phyloP scores from a whole-genome alignment of 495 filamentous ascomycete species.

The Aspergillus coremiiformis region DNA sequence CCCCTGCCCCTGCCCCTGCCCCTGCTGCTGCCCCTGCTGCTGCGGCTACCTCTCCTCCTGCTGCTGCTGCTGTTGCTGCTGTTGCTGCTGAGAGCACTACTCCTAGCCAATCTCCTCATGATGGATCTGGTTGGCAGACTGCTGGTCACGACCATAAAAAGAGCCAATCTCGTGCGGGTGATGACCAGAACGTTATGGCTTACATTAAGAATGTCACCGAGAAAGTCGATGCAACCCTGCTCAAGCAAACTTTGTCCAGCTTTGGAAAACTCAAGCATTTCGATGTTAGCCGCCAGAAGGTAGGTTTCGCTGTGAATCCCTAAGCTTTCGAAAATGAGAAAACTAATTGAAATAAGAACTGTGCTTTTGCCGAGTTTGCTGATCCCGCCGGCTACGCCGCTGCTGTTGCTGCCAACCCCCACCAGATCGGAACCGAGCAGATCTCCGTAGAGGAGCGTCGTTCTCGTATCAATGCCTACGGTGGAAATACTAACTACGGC shows the following conservation, averaged over 20 bases:
- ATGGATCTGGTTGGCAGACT: conserved; percentile 66
- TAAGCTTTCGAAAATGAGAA: neutral
- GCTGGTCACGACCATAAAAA: conserved; percentile 71
- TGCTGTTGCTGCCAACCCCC: conserved; percentile 78
- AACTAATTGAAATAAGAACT: conserved; percentile 56
- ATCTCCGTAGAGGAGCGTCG: conserved; percentile 86
- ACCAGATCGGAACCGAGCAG: conserved; percentile 70
- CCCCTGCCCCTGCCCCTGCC: conserved; percentile 30
- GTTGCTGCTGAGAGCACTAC: conserved; percentile 37
- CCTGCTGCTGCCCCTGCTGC: conserved; percentile 37
- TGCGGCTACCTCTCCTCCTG: conserved; percentile 26
- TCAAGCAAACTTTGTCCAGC: conserved; percentile 56
- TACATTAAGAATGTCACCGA: conserved; percentile 94
- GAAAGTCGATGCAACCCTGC: conserved; percentile 61
- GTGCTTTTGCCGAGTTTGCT: conserved; percentile 90
- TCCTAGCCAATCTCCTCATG: conserved; percentile 39
- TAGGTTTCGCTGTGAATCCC: conserved; percentile 32
- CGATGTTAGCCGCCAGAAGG: conserved; percentile 85
- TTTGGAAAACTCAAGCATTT: conserved; percentile 79
- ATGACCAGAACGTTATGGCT: conserved; percentile 63
- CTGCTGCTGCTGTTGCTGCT: conserved; percentile 29
- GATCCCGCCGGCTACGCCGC: conserved; percentile 69
- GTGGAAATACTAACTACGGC: conserved; percentile 51
- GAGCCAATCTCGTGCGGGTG: conserved; percentile 58
- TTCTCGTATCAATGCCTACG: conserved; percentile 59